phyloP scores from a whole-genome alignment of 768 basidiomycete species.

The Phlebiopsis flavidoalba region DNA sequence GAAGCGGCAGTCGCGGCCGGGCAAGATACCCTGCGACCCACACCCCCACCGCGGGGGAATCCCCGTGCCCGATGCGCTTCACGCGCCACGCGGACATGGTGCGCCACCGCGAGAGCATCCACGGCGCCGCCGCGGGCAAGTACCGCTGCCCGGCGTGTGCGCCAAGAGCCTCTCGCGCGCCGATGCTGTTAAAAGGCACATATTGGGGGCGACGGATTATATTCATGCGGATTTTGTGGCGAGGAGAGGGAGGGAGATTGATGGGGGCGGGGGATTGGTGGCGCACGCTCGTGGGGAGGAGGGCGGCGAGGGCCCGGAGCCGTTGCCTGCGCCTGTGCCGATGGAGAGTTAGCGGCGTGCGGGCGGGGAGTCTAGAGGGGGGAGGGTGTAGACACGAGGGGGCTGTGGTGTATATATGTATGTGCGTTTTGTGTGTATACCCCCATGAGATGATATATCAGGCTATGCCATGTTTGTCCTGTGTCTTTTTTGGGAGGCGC shows the following conservation, averaged over 20 bases:
- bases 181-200: not conserved
- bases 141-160: conserved; percentile 1
- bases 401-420: no score
- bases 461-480: no score
- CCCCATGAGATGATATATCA: no score
- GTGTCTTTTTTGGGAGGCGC: no score
- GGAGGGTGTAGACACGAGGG: no score
- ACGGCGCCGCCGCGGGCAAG: not conserved
- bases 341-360: no score
- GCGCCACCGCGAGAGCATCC: conserved; percentile 2
- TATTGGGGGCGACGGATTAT: not conserved
- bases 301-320: no score
- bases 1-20: not conserved
- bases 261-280: not conserved
- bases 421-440: no score
- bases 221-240: not conserved
- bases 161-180: not conserved
- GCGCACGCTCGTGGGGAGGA: not conserved
- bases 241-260: not conserved
- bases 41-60: not conserved
- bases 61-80: not conserved
- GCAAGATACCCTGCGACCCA: not conserved
- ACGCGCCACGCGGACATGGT: conserved; percentile 2
- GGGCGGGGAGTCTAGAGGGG: no score
- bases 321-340: no score